Conservation (phyloP, 495 filamentous ascomycete species). For the Collariella sp. region DNA sequence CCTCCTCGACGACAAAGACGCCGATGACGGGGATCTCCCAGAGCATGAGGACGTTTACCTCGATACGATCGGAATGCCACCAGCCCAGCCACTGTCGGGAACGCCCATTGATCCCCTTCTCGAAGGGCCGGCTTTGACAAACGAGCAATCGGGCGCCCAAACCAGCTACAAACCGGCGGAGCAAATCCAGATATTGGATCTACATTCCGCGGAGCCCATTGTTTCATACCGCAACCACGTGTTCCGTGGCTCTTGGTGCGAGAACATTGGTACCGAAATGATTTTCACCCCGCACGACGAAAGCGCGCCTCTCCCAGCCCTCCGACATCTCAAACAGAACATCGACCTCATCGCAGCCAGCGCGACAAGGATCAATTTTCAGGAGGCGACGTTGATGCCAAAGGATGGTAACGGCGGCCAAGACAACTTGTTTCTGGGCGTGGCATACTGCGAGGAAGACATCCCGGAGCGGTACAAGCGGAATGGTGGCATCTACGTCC, state of each 20-base stretch:
- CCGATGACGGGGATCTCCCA: conserved; percentile 22
- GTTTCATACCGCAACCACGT: conserved; percentile 65
- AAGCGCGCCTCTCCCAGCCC: conserved; percentile 30
- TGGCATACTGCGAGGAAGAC: conserved; percentile 15
- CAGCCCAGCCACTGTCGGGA: conserved; percentile 1
- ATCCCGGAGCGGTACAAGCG: conserved; percentile 26
- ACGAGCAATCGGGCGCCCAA: not conserved
- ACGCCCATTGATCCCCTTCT: conserved; percentile 15
- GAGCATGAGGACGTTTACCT: conserved; percentile 25
- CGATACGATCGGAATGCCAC: conserved; percentile 18
- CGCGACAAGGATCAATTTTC: conserved; percentile 39
- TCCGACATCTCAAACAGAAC: conserved; percentile 37
- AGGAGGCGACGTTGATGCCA: conserved; percentile 16
- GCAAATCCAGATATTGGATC: conserved; percentile 68
- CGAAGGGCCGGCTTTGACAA: conserved; percentile 1
- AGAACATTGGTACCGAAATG: conserved; percentile 72
- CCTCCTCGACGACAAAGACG: conserved; percentile 24
- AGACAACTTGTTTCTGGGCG: not conserved
- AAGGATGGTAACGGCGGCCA: conserved; percentile 1
- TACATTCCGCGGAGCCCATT: conserved; percentile 63
- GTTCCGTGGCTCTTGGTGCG: conserved; percentile 67
- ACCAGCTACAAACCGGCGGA: conserved; percentile 7
- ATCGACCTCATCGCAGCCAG: conserved; percentile 58
- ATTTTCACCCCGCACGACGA: conserved; percentile 51
- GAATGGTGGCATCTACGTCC: conserved; percentile 28